phyloP scores from a whole-genome alignment of 176 grass and related monocot species.

The Oryza glumipatula region DNA sequence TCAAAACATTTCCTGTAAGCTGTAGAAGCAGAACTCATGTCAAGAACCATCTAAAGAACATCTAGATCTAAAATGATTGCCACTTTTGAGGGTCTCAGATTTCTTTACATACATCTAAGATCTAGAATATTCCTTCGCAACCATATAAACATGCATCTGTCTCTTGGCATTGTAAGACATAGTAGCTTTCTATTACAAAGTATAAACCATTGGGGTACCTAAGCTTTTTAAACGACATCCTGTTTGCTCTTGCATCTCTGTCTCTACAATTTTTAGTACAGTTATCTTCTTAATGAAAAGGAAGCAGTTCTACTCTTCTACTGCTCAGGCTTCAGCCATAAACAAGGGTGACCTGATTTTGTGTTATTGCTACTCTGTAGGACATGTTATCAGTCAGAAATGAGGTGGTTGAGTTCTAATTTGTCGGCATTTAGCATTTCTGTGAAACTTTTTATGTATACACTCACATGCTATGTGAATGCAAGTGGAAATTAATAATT shows the following conservation, averaged over 20 bases:
- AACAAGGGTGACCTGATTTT: background rate
- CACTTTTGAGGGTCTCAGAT: background rate
- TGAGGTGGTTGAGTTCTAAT: background rate
- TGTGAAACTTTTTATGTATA: background rate
- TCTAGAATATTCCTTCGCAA: too few relatives aligned
- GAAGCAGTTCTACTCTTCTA: background rate
- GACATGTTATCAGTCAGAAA: background rate
- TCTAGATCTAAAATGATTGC: background rate
- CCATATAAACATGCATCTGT: background rate
- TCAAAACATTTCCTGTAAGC: background rate
- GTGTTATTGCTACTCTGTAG: background rate
- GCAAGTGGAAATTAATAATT: background rate
- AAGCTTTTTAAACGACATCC: too few relatives aligned
- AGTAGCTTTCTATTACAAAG: background rate
- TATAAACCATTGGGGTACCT: too few relatives aligned
- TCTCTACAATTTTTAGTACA: background rate
- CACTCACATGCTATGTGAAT: background rate
- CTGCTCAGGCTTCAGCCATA: background rate
- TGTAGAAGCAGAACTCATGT: background rate
- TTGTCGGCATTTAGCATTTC: background rate
- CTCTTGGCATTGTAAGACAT: background rate
- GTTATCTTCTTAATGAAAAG: background rate
- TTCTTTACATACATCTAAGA: too few relatives aligned
- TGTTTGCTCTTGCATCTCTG: background rate
- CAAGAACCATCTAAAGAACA: background rate